Conservation (phyloP, 2,329 filamentous ascomycete genomes). For the Aspergillus fumigatus region DNA sequence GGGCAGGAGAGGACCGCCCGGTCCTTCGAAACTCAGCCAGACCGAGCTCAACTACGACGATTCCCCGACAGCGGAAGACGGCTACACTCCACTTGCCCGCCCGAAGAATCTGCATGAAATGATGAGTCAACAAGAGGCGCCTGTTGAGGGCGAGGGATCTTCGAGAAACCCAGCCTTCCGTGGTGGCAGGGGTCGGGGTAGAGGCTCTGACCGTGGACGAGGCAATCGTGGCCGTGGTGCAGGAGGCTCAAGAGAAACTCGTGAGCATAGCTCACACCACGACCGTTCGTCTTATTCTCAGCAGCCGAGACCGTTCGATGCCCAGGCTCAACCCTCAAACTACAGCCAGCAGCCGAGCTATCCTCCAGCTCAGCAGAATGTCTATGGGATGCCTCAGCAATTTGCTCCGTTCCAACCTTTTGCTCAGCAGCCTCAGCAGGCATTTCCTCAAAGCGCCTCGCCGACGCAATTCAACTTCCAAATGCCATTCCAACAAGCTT, state of each 20-base stretch:
- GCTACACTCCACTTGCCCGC: slow-evolving; percentile 65
- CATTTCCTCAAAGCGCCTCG: slow-evolving; percentile 21
- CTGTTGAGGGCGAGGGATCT: slow-evolving; percentile 29
- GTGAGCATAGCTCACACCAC: slow-evolving; percentile 21
- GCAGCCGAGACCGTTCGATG: slow-evolving; percentile 10
- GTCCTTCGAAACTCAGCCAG: slow-evolving; percentile 36
- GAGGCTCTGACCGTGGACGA: slow-evolving; percentile 36
- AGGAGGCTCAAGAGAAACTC: slow-evolving; percentile 26
- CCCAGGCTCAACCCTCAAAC: slow-evolving; percentile 21
- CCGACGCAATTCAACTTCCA: slow-evolving; percentile 35
- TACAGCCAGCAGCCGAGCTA: slow-evolving; percentile 14
- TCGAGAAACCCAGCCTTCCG: slow-evolving; percentile 36
- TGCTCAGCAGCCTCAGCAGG: slow-evolving; percentile 12
- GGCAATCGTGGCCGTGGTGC: slow-evolving; percentile 10
- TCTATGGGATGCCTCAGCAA: slow-evolving; percentile 24
- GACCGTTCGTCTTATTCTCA: slow-evolving; percentile 26
- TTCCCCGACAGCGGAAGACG: slow-evolving; percentile 43
- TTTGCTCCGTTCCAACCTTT: slow-evolving; percentile 22
- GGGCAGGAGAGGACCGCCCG: slow-evolving; percentile 31
- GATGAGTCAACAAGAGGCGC: slow-evolving; percentile 39
- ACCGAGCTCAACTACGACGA: slow-evolving; percentile 63
- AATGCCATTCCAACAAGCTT: slow-evolving; percentile 36
- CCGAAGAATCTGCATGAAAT: slow-evolving; percentile 59
- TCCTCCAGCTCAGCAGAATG: slow-evolving; percentile 16
- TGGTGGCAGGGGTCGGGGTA: slow-evolving; percentile 47